Percentiles rank a stretch among this genome's conserved stretches.
Evolutionary conservation across 768 basidiomycete species (phyloP).

Genomic region (Collybiopsis confluens): DNA sequence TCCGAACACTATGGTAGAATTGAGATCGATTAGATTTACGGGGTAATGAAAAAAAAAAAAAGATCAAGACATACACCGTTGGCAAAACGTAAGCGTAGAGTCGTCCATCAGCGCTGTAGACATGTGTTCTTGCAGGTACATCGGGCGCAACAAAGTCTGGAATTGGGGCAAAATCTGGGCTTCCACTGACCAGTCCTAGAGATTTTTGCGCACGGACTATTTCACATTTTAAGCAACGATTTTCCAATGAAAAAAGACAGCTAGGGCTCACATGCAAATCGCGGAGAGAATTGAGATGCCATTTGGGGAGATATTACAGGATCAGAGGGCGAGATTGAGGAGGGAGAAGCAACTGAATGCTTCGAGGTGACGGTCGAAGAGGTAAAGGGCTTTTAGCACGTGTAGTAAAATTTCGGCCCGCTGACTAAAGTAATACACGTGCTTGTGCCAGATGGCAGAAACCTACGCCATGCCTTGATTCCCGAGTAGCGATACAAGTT

Average conservation of each 20-base stretch:
- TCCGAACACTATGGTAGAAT: slow-evolving; percentile 58
- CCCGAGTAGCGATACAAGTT: too few species aligned
- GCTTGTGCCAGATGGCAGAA: too few species aligned
- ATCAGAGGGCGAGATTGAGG: slow-evolving; percentile 28
- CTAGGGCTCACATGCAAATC: slow-evolving; percentile 69
- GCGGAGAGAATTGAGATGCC: slow-evolving; percentile 74
- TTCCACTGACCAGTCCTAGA: slow-evolving; percentile 78
- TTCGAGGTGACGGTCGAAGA: slow-evolving; percentile 8
- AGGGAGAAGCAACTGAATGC: slow-evolving; percentile 24
- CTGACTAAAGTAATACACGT: too few species aligned
- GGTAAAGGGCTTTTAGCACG: too few species aligned
- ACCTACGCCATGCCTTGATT: too few species aligned
- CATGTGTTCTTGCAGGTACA: slow-evolving; percentile 66
- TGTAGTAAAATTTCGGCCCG: too few species aligned
- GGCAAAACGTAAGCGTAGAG: slow-evolving; percentile 83
- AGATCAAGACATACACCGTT: slow-evolving; percentile 48
- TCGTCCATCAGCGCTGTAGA: slow-evolving; percentile 84
- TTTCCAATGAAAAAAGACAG: slow-evolving; percentile 15
- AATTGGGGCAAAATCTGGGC: slow-evolving; percentile 68
- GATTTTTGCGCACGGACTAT: slow-evolving; percentile 93
- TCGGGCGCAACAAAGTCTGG: slow-evolving; percentile 65
- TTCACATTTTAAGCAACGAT: slow-evolving; percentile 8
- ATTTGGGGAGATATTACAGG: slow-evolving; percentile 40
- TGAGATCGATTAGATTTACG: neutral
- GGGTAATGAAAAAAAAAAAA: slow-evolving; percentile 13